A percentile compares a stretch with the other conserved stretches of the same genome.
Evolutionary conservation across 2,329 filamentous ascomycete genomes (phyloP).

Genomic region (Paecilomyces fulvus): DNA sequence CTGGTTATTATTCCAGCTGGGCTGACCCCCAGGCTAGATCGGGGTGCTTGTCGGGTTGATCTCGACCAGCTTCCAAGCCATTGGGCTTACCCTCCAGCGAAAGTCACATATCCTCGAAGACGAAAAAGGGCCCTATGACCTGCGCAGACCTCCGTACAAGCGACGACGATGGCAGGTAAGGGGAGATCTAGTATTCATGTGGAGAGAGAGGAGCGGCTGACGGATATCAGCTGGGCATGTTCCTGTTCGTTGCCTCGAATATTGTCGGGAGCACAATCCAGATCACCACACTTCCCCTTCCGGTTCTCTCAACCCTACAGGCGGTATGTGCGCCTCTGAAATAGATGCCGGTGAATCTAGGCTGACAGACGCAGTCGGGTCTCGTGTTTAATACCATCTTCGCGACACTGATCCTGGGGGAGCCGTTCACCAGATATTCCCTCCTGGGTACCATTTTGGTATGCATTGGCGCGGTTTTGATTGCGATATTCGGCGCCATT

Average conservation of each 20-base stretch:
- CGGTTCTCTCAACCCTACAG: constrained; percentile 89
- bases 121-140: constrained; percentile 71
- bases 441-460: constrained; percentile 82
- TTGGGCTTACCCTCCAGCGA: constrained; percentile 90
- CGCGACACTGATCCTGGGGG: constrained; percentile 82
- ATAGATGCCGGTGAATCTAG: neutral
- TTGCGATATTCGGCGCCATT: constrained; percentile 89
- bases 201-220: constrained; percentile 16
- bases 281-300: constrained; percentile 89
- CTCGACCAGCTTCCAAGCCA: constrained; percentile 88
- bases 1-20: constrained; percentile 7
- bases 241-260: constrained; percentile 93
- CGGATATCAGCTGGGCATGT: constrained; percentile 62
- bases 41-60: constrained; percentile 88
- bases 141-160: constrained; percentile 77
- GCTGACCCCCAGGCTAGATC: constrained; percentile 47
- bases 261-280: constrained; percentile 92
- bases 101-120: constrained; percentile 98
- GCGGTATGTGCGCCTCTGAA: constrained; percentile 43
- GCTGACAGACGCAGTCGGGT: constrained; percentile 50
- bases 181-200: constrained; percentile 1
- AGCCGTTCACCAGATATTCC: constrained; percentile 93
- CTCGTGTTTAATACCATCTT: constrained; percentile 98
- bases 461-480: constrained; percentile 77
- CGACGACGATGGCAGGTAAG: constrained; percentile 79